Base-by-base conservation (phyloP, 2,329 filamentous ascomycete species). In the Sarocladium oryzae region DNA sequence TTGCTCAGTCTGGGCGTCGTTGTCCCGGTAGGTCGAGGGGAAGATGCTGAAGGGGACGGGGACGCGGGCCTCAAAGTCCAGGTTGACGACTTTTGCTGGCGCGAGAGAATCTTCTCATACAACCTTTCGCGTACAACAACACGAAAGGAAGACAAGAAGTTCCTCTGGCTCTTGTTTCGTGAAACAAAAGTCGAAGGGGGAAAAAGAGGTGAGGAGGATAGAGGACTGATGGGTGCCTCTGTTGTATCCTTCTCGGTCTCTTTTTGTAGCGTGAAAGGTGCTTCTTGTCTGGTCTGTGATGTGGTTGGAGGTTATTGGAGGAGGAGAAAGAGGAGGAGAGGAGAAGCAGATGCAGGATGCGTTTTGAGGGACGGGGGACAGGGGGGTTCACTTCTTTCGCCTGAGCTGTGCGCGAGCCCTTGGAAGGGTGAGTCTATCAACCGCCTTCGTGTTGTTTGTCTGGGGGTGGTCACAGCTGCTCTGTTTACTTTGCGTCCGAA, bases 1-100 rank as follows among this genome's bases (percentile, higher is more conserved):
- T 72, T 78, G 77, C 33, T 36, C 46, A 76, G 78, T 67, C 59
- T 70, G 64, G 56, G 63, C 62, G 58, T 69, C 70, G 66, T 69
- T 70, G 70, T 78, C 78, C 72, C 87, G 84, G 83, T 96, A 97
- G 76, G 90, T 89, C 75, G 90, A 96, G 80, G 92, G 92, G 85
- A 97, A 96, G 87, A 96, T 88, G 88, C 90, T 96, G 85, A 96
- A 95, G 78, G 92, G 92, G 77, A 97, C 93, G 81, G 92, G 89
- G 77, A 96, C 88, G 77, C 90, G 88, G 78, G 91, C 90, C 88
- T 96, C 91, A 93, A 95, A 96, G 89, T 96, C 91, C 91, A 96
- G 91, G 81, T 89, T 96, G 89, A 78, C 89, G 86, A 86, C 84
- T 85, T 87, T 84, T 84, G 63, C 70, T 72, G 73, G 75, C 76